These are phyloP conservation scores for Chamaecyparis obtusa DNA, from an alignment of 75 land plant genomes.

Conservation along the genomic window DNA sequence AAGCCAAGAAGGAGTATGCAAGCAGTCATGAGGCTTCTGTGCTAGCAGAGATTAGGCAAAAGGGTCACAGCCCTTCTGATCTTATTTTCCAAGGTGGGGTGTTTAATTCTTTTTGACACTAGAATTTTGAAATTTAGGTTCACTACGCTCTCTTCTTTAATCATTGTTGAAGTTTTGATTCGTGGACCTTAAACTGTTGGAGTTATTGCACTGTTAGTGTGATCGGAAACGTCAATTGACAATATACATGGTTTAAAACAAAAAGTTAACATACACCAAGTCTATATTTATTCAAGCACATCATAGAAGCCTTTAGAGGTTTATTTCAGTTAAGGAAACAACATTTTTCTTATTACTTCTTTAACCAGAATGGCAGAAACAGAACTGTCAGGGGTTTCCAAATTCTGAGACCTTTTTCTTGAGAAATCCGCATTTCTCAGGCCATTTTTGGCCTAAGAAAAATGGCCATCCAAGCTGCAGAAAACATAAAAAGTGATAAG, in stretches of 20 bases:
- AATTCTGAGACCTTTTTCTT: too few relatives aligned
- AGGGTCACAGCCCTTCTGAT: slow-evolving; percentile 6
- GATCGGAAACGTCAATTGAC: too few relatives aligned
- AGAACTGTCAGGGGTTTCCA: background rate
- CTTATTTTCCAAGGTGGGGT: background rate
- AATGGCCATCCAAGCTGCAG: too few relatives aligned
- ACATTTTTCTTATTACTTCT: background rate
- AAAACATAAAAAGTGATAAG: too few relatives aligned
- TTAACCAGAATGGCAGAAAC: background rate
- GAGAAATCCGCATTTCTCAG: too few relatives aligned
- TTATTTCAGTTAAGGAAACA: background rate
- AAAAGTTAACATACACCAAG: background rate
- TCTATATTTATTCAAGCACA: background rate
- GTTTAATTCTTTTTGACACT: background rate
- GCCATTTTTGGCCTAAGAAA: too few relatives aligned
- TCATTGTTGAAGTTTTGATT: background rate
- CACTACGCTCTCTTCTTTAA: background rate
- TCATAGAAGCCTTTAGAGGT: background rate
- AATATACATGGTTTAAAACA: too few relatives aligned
- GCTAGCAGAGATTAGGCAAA: background rate
- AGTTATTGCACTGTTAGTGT: background rate
- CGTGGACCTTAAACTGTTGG: background rate
- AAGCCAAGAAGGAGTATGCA: slow-evolving; percentile 9
- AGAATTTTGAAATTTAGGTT: background rate
- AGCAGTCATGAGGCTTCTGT: slow-evolving; percentile 6